Conservation (phyloP, 768 basidiomycete species). For the Auriscalpium vulgare region DNA sequence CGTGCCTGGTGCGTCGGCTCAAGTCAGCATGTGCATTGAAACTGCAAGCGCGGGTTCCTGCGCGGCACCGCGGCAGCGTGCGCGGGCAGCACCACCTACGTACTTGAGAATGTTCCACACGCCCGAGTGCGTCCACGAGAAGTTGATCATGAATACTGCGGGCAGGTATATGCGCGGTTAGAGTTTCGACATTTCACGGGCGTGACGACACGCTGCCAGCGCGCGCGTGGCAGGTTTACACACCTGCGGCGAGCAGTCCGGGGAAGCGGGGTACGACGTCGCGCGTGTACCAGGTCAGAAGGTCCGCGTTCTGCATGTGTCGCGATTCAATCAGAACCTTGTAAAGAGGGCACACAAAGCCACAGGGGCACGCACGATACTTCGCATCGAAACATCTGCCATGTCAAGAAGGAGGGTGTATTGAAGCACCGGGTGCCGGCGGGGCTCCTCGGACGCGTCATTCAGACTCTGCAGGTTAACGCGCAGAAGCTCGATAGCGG, state of each 20-base stretch:
- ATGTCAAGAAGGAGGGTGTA: conserved; percentile 65
- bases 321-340: neutral
- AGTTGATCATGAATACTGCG: conserved; percentile 64
- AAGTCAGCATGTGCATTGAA: neutral
- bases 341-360: conserved; percentile 3
- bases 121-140: conserved; percentile 65
- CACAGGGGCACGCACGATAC: conserved; percentile 36
- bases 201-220: too few species aligned
- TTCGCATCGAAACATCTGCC: conserved; percentile 44
- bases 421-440: conserved; percentile 41
- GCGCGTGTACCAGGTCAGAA: conserved; percentile 55
- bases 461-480: conserved; percentile 45
- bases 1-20: conserved; percentile 34
- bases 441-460: conserved; percentile 16
- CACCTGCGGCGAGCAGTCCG: conserved; percentile 70
- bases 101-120: conserved; percentile 63
- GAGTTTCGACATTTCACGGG: neutral
- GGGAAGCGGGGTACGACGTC: conserved; percentile 67
- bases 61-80: too few species aligned
- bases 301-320: conserved; percentile 42
- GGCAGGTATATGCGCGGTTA: conserved; percentile 2
- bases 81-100: neutral
- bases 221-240: conserved; percentile 10
- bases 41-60: too few species aligned
- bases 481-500: conserved; percentile 44